Percentiles rank a stretch among this genome's conserved stretches.
These are phyloP conservation scores for Diaporthe capsici DNA, from an alignment of 2,329 filamentous ascomycete genomes.

Conservation along the genomic window DNA sequence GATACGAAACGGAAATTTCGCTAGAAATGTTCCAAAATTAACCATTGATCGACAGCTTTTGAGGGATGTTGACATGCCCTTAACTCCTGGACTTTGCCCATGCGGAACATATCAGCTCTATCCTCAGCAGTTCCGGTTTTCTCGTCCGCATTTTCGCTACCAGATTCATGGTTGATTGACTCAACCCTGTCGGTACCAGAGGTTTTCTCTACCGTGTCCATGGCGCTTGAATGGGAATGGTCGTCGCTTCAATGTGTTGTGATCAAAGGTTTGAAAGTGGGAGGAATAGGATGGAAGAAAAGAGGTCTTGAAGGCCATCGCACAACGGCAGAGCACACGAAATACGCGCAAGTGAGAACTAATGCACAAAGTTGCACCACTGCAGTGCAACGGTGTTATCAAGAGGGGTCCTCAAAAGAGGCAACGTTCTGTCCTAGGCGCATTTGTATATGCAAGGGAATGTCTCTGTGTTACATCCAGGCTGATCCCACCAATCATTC, in stretches of 20 bases:
- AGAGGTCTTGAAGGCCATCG: neutral
- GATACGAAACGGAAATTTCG: constrained; percentile 65
- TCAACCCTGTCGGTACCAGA: neutral
- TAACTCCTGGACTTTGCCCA: constrained; percentile 65
- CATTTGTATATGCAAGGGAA: constrained; percentile 8
- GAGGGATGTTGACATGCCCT: constrained; percentile 49
- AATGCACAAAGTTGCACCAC: constrained; percentile 5
- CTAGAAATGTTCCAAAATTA: constrained; percentile 48
- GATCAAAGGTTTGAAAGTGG: neutral
- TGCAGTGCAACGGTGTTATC: constrained; percentile 15
- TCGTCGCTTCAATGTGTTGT: neutral
- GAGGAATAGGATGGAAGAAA: neutral
- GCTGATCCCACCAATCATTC: neutral
- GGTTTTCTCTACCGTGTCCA: neutral
- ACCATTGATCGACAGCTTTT: neutral
- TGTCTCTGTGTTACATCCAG: constrained; percentile 5
- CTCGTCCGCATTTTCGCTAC: constrained; percentile 1
- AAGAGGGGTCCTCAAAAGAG: neutral
- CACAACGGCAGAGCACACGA: neutral
- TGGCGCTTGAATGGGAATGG: neutral
- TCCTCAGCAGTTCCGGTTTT: constrained; percentile 47
- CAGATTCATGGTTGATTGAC: neutral
- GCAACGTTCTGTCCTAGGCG: constrained; percentile 3
- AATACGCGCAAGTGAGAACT: neutral
- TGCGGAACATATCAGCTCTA: constrained; percentile 60